Evolutionary conservation across 1,284 basidiomycete genomes (phyloP), one percentile per base, ranked within the genome.

Genomic region (Polyporus tsugae): DNA sequence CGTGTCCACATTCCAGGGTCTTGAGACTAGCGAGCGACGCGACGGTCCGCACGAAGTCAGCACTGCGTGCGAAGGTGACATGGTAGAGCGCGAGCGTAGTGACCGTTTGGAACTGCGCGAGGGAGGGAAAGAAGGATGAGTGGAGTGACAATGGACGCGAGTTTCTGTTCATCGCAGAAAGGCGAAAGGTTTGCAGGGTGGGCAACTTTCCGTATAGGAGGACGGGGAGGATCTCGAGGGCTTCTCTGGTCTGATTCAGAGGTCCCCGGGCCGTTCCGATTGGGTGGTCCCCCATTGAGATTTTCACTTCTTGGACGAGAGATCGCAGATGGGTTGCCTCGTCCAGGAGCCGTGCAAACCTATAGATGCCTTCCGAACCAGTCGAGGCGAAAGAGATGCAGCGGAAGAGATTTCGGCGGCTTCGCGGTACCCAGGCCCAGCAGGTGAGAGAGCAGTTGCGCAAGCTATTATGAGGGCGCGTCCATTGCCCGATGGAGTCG

Each of bases 371-470:
- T 49, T 57, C 67, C 62, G 42, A 65, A 33, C 59, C 65, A 15
- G 7, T 39, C 69, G 63, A 41, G 66, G 63, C 62, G 42, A 38
- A 59, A 44, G 13, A 70, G 49, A 60, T 64, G 41, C 57, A 73
- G 53, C 63, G 63, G 66, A 75, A 75, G 25, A 74, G 62, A 61
- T 73, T 67, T 71, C 70, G 46, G 22, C 46, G 46, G n/a, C 72
- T 64, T 2, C 72, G 65, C 3, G 68, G 62, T 19, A 73, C 60
- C 69, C 75, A 75, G 52, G 66, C 44, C 25, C 62, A 65, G 65
- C 70, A 75, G 13, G 69, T 66, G n/a, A 75, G 71, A 7, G 70
- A 68, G 57, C 74, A 75, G 19, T 42, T 67, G 46, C 66, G 67
- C n/a, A 75, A 61, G 9, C 67, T 62, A 7, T 35, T 63, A 15